These are phyloP conservation scores for Corrigiola litoralis DNA, from an alignment of 179 eudicot genomes.

Conservation along the genomic window DNA sequence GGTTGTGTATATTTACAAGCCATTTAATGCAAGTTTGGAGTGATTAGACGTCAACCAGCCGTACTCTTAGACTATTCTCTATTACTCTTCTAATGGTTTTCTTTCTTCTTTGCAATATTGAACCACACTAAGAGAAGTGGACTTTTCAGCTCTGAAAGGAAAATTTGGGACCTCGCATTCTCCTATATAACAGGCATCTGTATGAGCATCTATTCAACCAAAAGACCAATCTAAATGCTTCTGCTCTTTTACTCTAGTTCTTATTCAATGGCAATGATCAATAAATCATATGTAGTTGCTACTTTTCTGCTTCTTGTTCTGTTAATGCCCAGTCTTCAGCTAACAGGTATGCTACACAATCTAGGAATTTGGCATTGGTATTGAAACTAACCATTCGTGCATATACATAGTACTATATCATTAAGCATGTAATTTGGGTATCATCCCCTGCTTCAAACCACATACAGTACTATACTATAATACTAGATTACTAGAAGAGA, in stretches of 20 bases:
- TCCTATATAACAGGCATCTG: conserved; percentile 9
- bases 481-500: not conserved
- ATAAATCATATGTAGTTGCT: not conserved
- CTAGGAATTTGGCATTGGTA: not conserved
- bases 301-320: conserved; percentile 10
- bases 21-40: not conserved
- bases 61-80: not conserved
- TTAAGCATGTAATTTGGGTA: not conserved
- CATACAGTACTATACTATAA: too few relatives aligned
- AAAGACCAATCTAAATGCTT: too few relatives aligned
- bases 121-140: not conserved
- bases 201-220: not conserved
- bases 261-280: not conserved
- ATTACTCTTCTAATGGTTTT: too few relatives aligned
- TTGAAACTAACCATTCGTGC: not conserved
- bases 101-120: too few relatives aligned
- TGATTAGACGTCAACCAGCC: not conserved
- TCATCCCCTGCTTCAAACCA: too few relatives aligned
- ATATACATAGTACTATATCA: not conserved
- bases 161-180: not conserved
- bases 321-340: conserved; percentile 4
- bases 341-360: conserved; percentile 17
- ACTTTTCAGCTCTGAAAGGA: conserved; percentile 6
- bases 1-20: not conserved
- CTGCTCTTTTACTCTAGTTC: not conserved